phyloP scores from a whole-genome alignment of 768 basidiomycete species.

The Scleroderma bovista region DNA sequence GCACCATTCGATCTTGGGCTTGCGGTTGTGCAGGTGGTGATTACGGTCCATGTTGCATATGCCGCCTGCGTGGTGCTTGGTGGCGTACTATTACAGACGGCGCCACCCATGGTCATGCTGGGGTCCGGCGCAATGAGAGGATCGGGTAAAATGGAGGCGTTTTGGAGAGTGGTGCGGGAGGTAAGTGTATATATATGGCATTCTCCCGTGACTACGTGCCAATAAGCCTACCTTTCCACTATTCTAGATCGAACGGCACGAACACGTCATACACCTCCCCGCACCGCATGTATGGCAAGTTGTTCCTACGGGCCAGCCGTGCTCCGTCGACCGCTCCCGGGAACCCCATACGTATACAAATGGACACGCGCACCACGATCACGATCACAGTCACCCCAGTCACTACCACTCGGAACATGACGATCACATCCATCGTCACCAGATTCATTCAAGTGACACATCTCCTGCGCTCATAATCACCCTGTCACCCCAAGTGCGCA shows the following conservation, averaged over 20 bases:
- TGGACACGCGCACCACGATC: slow-evolving; percentile 12
- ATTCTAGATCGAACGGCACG: slow-evolving; percentile 75
- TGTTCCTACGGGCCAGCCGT: slow-evolving; percentile 37
- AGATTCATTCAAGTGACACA: slow-evolving; percentile 13
- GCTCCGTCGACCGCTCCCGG: slow-evolving; percentile 1
- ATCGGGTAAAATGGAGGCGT: slow-evolving; percentile 72
- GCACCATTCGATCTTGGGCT: slow-evolving; percentile 78
- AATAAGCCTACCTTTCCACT: background rate
- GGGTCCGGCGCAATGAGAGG: slow-evolving; percentile 18
- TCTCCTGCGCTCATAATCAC: slow-evolving; percentile 63
- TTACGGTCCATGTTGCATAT: slow-evolving; percentile 83
- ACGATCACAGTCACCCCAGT: slow-evolving; percentile 10
- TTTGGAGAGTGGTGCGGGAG: slow-evolving; percentile 78
- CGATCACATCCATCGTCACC: slow-evolving; percentile 6
- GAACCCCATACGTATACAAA: slow-evolving; percentile 3
- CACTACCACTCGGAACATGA: slow-evolving; percentile 9
- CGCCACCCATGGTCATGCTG: slow-evolving; percentile 42
- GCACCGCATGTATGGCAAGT: slow-evolving; percentile 90
- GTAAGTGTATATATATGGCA: slow-evolving; percentile 34
- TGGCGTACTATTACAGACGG: slow-evolving; percentile 83
- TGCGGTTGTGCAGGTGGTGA: slow-evolving; percentile 66
- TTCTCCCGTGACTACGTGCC: background rate
- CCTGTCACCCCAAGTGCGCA: slow-evolving; percentile 69
- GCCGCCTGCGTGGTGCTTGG: slow-evolving; percentile 80
- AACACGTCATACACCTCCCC: slow-evolving; percentile 75